A percentile compares a stretch with the other conserved stretches of the same genome.
phyloP scores from a whole-genome alignment of 306 rosid genomes.

The Cicer chorassanicum region DNA sequence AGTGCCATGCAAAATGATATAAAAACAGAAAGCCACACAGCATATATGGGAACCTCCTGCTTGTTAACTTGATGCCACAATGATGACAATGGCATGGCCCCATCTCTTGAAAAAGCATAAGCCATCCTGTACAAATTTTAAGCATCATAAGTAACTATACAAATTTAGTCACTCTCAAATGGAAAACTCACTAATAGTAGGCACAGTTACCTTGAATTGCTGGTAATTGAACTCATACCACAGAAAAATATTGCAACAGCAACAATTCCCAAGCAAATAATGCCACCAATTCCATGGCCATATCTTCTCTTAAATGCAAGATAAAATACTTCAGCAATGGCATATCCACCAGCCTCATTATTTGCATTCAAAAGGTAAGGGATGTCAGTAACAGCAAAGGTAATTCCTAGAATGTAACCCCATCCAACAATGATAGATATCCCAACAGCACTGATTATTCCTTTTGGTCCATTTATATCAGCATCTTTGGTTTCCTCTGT shows the following conservation, averaged over 20 bases:
- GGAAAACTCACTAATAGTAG: conserved; percentile 14
- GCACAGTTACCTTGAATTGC: conserved; percentile 83
- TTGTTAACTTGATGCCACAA: conserved; percentile 85
- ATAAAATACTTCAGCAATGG: conserved; percentile 94
- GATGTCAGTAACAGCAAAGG: conserved; percentile 81
- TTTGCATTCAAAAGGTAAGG: conserved; percentile 70
- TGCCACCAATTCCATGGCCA: conserved; percentile 91
- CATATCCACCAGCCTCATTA: conserved; percentile 94
- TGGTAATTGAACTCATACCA: conserved; percentile 96
- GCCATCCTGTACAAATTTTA: conserved; percentile 69
- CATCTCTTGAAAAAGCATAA: conserved; percentile 97
- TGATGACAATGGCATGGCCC: conserved; percentile 95
- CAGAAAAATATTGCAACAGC: conserved; percentile 93
- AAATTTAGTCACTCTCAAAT: conserved; percentile 12
- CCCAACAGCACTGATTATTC: conserved; percentile 93
- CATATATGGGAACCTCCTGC: conserved; percentile 82
- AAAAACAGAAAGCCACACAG: conserved; percentile 87
- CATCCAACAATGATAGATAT: conserved; percentile 89
- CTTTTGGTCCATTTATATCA: conserved; percentile 90
- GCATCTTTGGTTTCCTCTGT: conserved; percentile 96
- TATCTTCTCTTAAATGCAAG: conserved; percentile 83
- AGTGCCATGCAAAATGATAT: conserved; percentile 91
- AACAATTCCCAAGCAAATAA: conserved; percentile 81
- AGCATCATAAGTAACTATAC: conserved; percentile 34
- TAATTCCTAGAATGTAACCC: conserved; percentile 87